Evolutionary conservation across 2,329 filamentous ascomycete genomes (phyloP).

Genomic region (Colletotrichum tabaci): DNA sequence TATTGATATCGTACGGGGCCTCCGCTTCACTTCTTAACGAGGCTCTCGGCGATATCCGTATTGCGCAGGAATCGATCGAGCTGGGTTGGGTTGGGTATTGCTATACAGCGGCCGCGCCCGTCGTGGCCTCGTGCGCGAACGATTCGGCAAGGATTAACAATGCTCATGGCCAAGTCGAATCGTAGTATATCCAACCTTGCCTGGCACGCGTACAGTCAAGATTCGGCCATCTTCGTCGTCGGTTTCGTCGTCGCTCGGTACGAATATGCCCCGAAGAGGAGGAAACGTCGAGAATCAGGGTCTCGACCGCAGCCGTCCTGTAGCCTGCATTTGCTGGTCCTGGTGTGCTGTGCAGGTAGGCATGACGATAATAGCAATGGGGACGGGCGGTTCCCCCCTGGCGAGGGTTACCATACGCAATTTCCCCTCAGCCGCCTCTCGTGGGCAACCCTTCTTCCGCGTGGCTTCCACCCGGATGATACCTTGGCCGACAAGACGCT

Average conservation of each 20-base stretch:
- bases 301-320: conserved; percentile 5
- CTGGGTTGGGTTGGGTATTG: background rate
- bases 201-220: background rate
- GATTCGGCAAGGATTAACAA: background rate
- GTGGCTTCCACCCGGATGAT: background rate
- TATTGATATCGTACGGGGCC: background rate
- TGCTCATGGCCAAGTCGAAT: background rate
- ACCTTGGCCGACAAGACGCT: background rate
- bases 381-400: background rate
- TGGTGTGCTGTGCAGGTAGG: background rate
- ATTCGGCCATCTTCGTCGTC: background rate
- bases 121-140: background rate
- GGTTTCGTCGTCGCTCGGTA: conserved; percentile 5
- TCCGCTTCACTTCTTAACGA: background rate
- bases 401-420: conserved; percentile 11
- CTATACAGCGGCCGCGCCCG: background rate
- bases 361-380: background rate
- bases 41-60: background rate
- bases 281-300: conserved; percentile 13
- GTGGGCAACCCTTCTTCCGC: conserved; percentile 11
- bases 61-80: background rate
- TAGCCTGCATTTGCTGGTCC: background rate
- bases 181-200: background rate
- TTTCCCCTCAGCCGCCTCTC: conserved; percentile 27
- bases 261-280: conserved; percentile 4